phyloP scores from a whole-genome alignment of 257 asterid genomes.

The Agastache rugosa region DNA sequence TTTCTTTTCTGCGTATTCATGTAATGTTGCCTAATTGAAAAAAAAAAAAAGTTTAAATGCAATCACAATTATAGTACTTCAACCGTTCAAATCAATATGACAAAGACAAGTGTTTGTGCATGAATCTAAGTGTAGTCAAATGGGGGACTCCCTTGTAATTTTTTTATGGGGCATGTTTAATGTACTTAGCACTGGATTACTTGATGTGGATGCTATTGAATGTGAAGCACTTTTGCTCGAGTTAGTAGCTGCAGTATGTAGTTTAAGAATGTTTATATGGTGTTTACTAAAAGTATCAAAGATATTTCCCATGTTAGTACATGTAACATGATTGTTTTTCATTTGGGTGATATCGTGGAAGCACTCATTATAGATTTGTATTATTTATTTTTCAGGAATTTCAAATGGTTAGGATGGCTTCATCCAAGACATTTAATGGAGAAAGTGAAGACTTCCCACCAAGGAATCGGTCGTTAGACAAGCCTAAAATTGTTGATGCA shows the following conservation, averaged over 20 bases:
- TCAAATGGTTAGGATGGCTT: conserved; percentile 47
- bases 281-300: background rate
- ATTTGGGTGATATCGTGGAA: conserved; percentile 1
- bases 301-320: conserved; percentile 9
- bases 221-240: conserved; percentile 7
- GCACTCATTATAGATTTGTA: conserved; percentile 24
- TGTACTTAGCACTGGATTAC: background rate
- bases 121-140: conserved; percentile 4
- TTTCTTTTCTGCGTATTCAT: conserved; percentile 11
- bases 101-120: conserved; percentile 19
- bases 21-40: conserved; percentile 22
- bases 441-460: conserved; percentile 50
- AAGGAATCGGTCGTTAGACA: conserved; percentile 50
- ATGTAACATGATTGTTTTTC: background rate
- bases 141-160: background rate
- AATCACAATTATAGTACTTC: background rate
- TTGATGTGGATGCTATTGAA: conserved; percentile 26
- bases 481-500: conserved; percentile 73
- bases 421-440: conserved; percentile 51
- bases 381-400: conserved; percentile 51
- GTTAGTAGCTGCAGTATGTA: conserved; percentile 19
- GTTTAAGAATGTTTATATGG: conserved; percentile 19
- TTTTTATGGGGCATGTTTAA: conserved; percentile 15
- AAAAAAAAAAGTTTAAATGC: background rate
- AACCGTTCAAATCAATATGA: background rate